Evolutionary conservation across 2,329 filamentous ascomycete species (phyloP).

Genomic region (Plenodomus biglobosus): DNA sequence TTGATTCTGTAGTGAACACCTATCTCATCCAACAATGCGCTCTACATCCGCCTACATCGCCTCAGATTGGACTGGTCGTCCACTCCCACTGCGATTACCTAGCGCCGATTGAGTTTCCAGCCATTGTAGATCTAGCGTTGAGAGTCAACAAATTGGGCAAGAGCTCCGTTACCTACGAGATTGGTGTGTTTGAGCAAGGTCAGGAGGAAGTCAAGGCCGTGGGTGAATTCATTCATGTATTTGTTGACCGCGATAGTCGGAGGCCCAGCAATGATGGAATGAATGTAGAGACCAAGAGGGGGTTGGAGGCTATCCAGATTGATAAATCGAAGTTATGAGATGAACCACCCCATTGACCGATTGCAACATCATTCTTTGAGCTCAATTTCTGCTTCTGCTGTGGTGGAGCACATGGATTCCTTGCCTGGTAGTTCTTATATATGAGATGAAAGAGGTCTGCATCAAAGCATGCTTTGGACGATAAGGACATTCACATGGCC

Average conservation of each 20-base stretch:
- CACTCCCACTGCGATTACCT: constrained; percentile 87
- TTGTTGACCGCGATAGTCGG: constrained; percentile 73
- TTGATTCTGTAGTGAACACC: constrained; percentile 87
- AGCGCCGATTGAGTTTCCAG: constrained; percentile 76
- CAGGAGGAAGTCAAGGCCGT: constrained; percentile 76
- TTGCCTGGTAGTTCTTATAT: too few relatives aligned
- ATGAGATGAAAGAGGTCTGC: too few relatives aligned
- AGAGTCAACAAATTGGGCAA: constrained; percentile 81
- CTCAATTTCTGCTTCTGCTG: too few relatives aligned
- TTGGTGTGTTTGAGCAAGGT: constrained; percentile 79
- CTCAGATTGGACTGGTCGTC: constrained; percentile 80
- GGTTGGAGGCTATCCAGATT: constrained; percentile 33
- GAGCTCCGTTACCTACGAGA: constrained; percentile 86
- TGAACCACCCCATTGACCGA: not conserved
- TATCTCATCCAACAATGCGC: constrained; percentile 81
- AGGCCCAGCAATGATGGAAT: constrained; percentile 69
- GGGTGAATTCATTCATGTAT: constrained; percentile 84
- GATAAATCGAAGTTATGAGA: constrained; percentile 32
- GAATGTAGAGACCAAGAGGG: constrained; percentile 56
- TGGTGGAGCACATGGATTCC: too few relatives aligned
- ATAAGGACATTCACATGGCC: too few relatives aligned
- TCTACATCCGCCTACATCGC: constrained; percentile 68
- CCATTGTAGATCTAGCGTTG: constrained; percentile 76
- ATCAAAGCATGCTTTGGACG: not conserved
- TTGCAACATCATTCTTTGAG: too few relatives aligned